phyloP scores from a whole-genome alignment of 495 filamentous ascomycete genomes.

The Clavariopsis aquatica region DNA sequence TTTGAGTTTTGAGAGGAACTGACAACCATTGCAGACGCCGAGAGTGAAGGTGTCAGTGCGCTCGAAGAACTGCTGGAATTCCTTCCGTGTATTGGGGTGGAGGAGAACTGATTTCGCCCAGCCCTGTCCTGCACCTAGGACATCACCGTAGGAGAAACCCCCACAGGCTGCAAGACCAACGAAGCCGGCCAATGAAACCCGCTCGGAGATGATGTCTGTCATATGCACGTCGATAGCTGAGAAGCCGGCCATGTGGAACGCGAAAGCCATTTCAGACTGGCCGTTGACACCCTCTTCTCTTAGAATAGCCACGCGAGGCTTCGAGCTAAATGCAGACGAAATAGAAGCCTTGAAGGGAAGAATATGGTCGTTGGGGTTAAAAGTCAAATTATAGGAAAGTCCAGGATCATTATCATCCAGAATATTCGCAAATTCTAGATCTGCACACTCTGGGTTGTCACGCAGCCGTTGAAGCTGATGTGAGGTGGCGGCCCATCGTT shows the following conservation, averaged over 20 bases:
- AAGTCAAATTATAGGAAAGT: conserved; percentile 80
- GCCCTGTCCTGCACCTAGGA: conserved; percentile 89
- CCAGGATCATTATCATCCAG: conserved; percentile 77
- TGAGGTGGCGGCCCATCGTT: conserved; percentile 85
- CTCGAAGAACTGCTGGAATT: conserved; percentile 85
- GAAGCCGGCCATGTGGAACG: conserved; percentile 90
- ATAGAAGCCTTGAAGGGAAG: conserved; percentile 67
- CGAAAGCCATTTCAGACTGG: conserved; percentile 95
- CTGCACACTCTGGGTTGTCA: conserved; percentile 85
- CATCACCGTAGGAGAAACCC: conserved; percentile 96
- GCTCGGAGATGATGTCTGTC: conserved; percentile 83
- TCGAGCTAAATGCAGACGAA: conserved; percentile 68
- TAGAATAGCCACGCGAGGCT: conserved; percentile 88
- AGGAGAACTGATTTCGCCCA: conserved; percentile 95
- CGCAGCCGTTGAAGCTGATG: conserved; percentile 87
- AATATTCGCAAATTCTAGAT: conserved; percentile 79
- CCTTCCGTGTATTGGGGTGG: conserved; percentile 70
- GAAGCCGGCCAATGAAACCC: conserved; percentile 74
- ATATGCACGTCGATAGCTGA: conserved; percentile 93
- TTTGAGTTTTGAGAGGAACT: conserved; percentile 85
- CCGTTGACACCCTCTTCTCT: conserved; percentile 95
- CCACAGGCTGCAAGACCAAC: conserved; percentile 90
- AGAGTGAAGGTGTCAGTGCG: conserved; percentile 87
- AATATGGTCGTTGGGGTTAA: conserved; percentile 75
- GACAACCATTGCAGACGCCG: conserved; percentile 96